Evolutionary conservation across 2,329 filamentous ascomycete species (phyloP).

Genomic region (Penicillium sp.): DNA sequence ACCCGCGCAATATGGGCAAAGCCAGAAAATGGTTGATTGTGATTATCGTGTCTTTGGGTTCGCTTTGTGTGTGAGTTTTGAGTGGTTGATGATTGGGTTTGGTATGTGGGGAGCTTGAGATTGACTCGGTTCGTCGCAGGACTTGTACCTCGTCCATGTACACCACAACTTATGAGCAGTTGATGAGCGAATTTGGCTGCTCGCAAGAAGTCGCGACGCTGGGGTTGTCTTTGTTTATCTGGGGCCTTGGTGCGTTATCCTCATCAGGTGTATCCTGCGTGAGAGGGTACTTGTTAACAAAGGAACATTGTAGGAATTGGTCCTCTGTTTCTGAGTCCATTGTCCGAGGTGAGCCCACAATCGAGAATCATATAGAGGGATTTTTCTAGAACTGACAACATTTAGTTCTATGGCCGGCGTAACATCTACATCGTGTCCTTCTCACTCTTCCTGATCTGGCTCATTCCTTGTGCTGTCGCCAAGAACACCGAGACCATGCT

Average conservation of each 20-base stretch:
- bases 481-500: slow-evolving; percentile 79
- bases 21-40: slow-evolving; percentile 79
- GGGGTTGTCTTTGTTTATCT: slow-evolving; percentile 79
- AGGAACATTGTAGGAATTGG: slow-evolving; percentile 51
- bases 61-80: slow-evolving; percentile 76
- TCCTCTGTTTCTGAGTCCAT: slow-evolving; percentile 63
- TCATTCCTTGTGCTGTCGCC: slow-evolving; percentile 81
- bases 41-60: slow-evolving; percentile 70
- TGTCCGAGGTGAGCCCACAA: slow-evolving; percentile 56
- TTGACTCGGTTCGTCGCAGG: slow-evolving; percentile 45
- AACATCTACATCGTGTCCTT: slow-evolving; percentile 79
- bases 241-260: slow-evolving; percentile 64
- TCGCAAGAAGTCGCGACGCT: slow-evolving; percentile 74
- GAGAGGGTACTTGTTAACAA: slow-evolving; percentile 12
- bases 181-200: slow-evolving; percentile 72
- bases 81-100: neutral
- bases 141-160: slow-evolving; percentile 89
- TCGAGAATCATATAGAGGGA: neutral
- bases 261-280: neutral
- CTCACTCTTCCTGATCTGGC: slow-evolving; percentile 72
- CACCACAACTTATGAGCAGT: slow-evolving; percentile 76
- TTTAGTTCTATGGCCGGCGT: slow-evolving; percentile 75
- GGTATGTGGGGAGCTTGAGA: neutral
- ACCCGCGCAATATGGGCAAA: slow-evolving; percentile 68
- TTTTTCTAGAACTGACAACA: slow-evolving; percentile 1